A percentile compares a stretch with the other conserved stretches of the same genome.
Evolutionary conservation across 805 yeast species (phyloP).

Genomic region (Kluyveromyces aestuarii): DNA sequence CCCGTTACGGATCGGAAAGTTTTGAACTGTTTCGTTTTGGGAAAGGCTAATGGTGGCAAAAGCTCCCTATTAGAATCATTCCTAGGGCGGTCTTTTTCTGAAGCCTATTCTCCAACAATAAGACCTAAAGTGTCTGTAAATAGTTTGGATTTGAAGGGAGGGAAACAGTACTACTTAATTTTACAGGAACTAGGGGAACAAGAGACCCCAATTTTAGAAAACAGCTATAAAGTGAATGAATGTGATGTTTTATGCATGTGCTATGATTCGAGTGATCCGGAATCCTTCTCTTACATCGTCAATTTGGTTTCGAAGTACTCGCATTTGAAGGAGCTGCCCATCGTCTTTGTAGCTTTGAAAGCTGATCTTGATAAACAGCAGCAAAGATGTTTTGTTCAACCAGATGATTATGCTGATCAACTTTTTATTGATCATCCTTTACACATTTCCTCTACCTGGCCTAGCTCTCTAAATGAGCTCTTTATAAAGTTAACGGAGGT

Average conservation of each 20-base stretch:
- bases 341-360: conserved; percentile 82
- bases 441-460: conserved; percentile 88
- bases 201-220: conserved; percentile 73
- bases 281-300: conserved; percentile 76
- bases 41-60: conserved; percentile 82
- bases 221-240: conserved; percentile 56
- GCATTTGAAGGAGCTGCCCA: conserved; percentile 58
- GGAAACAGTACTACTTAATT: conserved; percentile 88
- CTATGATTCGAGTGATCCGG: conserved; percentile 94
- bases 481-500: conserved; percentile 84
- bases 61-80: conserved; percentile 78
- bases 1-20: conserved; percentile 77
- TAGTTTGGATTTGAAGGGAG: conserved; percentile 88
- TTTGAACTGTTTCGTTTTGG: conserved; percentile 81
- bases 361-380: conserved; percentile 96
- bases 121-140: conserved; percentile 78
- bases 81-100: conserved; percentile 62
- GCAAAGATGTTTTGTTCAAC: conserved; percentile 77
- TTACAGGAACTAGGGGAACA: conserved; percentile 84
- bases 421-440: conserved; percentile 69
- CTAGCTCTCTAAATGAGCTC: conserved; percentile 73
- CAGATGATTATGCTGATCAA: conserved; percentile 72
- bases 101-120: conserved; percentile 70
- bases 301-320: conserved; percentile 56
- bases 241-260: conserved; percentile 88